Conservation (phyloP, 768 basidiomycete genomes). For the Tylopilus sp. region DNA sequence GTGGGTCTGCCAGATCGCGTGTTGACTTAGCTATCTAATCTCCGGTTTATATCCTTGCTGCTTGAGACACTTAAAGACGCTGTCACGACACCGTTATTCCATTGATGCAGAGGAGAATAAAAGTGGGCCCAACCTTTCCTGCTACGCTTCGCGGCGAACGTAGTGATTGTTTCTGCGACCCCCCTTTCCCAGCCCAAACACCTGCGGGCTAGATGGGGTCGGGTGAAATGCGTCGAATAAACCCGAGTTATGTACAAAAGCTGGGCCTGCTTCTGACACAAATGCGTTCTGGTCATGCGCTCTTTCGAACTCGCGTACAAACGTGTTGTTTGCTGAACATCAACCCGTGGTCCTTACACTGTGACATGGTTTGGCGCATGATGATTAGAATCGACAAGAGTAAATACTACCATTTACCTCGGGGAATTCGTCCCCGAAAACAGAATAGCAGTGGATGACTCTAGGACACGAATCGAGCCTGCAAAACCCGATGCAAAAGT, state of each 20-base stretch:
- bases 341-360: not conserved
- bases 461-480: not conserved
- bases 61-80: constrained; percentile 10
- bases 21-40: not conserved
- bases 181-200: not conserved
- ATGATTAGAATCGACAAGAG: not conserved
- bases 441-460: not conserved
- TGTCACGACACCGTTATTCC: not conserved
- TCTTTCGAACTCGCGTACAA: not conserved
- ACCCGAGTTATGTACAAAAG: not conserved
- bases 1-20: not conserved
- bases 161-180: not conserved
- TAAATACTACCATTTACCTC: not conserved
- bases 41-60: constrained; percentile 5
- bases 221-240: no score
- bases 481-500: not conserved
- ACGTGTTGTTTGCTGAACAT: not conserved
- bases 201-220: not conserved
- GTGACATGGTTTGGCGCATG: not conserved
- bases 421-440: not conserved
- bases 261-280: not conserved
- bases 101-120: not conserved
- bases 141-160: not conserved
- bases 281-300: not conserved
- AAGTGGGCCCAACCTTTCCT: not conserved